These are phyloP conservation scores for Globisporangium spiculum DNA, from an alignment of 352 stramenopile species.

Conservation along the genomic window DNA sequence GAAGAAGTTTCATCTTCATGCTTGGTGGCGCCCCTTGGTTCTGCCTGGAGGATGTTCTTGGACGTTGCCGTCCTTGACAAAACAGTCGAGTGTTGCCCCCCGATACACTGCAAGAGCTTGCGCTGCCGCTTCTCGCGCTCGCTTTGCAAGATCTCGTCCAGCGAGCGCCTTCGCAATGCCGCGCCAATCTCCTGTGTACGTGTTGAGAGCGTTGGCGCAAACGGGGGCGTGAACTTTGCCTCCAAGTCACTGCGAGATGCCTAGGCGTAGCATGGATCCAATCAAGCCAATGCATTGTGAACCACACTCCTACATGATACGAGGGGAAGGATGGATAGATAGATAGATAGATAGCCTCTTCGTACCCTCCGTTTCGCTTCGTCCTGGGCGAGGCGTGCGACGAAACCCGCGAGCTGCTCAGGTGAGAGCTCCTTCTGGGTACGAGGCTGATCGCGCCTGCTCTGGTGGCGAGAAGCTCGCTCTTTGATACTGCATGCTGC, in stretches of 20 bases:
- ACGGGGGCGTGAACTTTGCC: slow-evolving; percentile 18
- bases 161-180: slow-evolving; percentile 15
- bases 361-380: slow-evolving; percentile 11
- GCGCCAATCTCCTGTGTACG: slow-evolving; percentile 28
- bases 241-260: slow-evolving; percentile 5
- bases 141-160: slow-evolving; percentile 10
- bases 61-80: background rate
- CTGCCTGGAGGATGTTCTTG: background rate
- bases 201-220: slow-evolving; percentile 28
- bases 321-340: background rate
- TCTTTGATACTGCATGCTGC: background rate
- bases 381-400: slow-evolving; percentile 20
- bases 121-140: slow-evolving; percentile 16
- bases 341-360: background rate
- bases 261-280: slow-evolving; percentile 9
- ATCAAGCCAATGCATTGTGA: background rate
- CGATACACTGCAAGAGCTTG: background rate
- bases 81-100: background rate
- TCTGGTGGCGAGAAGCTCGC: slow-evolving; percentile 10
- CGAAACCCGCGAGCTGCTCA: slow-evolving; percentile 22
- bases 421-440: background rate
- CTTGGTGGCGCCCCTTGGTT: background rate
- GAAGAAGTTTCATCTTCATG: background rate
- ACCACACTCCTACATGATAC: background rate
- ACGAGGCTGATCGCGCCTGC: background rate